Evolutionary conservation across 192 early-diverging fungal species (phyloP).

Genomic region (Dispira simplex): DNA sequence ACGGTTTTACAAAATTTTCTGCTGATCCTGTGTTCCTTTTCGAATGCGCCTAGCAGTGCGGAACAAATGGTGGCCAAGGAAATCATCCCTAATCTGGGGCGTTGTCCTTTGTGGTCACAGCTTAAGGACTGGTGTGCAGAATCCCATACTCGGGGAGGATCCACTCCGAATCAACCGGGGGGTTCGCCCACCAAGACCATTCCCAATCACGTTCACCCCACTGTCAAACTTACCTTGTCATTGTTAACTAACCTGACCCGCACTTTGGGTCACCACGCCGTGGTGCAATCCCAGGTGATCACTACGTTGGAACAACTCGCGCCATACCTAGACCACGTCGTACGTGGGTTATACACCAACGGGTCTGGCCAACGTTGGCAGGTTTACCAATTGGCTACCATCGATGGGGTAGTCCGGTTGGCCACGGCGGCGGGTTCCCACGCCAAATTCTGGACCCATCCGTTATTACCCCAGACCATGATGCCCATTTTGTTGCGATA

Average conservation of each 20-base stretch:
- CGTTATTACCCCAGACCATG: background rate
- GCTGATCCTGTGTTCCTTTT: background rate
- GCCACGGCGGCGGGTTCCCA: background rate
- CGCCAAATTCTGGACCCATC: background rate
- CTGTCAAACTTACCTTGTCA: background rate
- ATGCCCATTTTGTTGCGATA: background rate
- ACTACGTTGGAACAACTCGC: background rate
- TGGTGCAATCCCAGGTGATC: conserved; percentile 3
- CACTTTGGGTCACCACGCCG: background rate
- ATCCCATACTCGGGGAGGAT: background rate
- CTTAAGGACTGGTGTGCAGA: background rate
- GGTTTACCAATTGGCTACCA: background rate
- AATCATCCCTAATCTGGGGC: background rate
- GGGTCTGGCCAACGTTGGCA: background rate
- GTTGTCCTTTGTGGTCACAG: background rate
- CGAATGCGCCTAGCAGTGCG: background rate
- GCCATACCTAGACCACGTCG: background rate
- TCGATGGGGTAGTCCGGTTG: conserved; percentile 8
- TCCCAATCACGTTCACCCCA: background rate
- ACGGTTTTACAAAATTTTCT: background rate
- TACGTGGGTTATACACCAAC: background rate
- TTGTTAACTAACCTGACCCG: background rate
- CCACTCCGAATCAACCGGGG: background rate
- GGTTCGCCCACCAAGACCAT: background rate
- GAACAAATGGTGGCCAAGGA: conserved; percentile 3